phyloP scores from a whole-genome alignment of 2,329 filamentous ascomycete species.

The Fusarium succisae region DNA sequence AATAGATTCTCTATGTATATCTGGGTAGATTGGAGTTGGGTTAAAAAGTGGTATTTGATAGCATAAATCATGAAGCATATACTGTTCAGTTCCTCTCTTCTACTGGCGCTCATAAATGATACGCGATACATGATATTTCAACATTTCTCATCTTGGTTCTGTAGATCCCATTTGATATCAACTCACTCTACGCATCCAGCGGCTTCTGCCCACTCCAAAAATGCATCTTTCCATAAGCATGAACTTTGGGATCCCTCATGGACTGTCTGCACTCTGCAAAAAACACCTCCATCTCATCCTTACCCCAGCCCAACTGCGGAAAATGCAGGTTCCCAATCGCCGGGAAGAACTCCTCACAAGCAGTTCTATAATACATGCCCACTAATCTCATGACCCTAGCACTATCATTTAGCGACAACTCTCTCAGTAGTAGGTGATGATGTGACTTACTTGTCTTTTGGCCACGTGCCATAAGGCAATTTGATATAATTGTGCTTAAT shows the following conservation, averaged over 20 bases:
- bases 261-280: conserved; percentile 44
- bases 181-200: conserved; percentile 1
- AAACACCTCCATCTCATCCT: conserved; percentile 46
- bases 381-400: conserved; percentile 50
- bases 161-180: background rate
- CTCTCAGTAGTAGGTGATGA: rapidly evolving
- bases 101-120: background rate
- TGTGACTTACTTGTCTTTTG: conserved; percentile 51
- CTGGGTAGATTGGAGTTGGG: conserved; percentile 29
- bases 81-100: background rate
- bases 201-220: conserved; percentile 56
- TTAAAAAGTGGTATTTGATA: conserved; percentile 27
- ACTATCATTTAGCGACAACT: background rate
- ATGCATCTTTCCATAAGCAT: conserved; percentile 52
- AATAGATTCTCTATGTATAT: conserved; percentile 11
- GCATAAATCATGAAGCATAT: conserved; percentile 26
- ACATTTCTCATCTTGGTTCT: background rate
- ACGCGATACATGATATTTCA: background rate
- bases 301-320: conserved; percentile 50
- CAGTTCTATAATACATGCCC: conserved; percentile 53
- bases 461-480: conserved; percentile 58
- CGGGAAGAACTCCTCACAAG: conserved; percentile 54
- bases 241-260: conserved; percentile 46
- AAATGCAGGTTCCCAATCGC: conserved; percentile 53
- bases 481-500: conserved; percentile 51